phyloP scores from a whole-genome alignment of 2,329 filamentous ascomycete genomes.

The Aureobasidium subglaciale region DNA sequence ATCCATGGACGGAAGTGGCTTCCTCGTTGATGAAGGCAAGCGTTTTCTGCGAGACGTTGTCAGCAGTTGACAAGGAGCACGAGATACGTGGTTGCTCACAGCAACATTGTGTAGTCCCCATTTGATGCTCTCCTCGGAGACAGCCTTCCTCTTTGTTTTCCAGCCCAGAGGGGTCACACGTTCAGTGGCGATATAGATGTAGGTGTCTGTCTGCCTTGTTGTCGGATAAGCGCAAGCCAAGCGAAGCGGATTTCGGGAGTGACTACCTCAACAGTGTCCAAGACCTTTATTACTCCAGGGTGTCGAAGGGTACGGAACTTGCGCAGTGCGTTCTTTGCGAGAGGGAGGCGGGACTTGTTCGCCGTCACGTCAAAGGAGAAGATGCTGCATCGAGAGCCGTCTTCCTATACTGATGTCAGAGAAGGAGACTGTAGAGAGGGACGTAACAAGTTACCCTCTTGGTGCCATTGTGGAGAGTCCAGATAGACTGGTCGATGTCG shows the following conservation, averaged over 20 bases:
- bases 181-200: slow-evolving; percentile 95
- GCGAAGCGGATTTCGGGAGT: slow-evolving; percentile 11
- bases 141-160: slow-evolving; percentile 80
- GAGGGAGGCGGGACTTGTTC: slow-evolving; percentile 72
- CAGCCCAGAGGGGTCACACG: slow-evolving; percentile 78
- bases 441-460: slow-evolving; percentile 56
- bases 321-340: slow-evolving; percentile 88
- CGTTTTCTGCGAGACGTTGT: slow-evolving; percentile 56
- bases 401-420: slow-evolving; percentile 55
- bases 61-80: neutral
- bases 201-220: slow-evolving; percentile 68
- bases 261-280: slow-evolving; percentile 85
- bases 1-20: slow-evolving; percentile 84
- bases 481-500: slow-evolving; percentile 87
- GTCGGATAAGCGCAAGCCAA: slow-evolving; percentile 26
- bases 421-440: neutral
- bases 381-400: slow-evolving; percentile 88
- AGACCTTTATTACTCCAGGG: slow-evolving; percentile 85
- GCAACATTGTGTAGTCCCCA: slow-evolving; percentile 89
- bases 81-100: slow-evolving; percentile 39
- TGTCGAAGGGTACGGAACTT: slow-evolving; percentile 90
- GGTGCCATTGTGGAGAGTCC: slow-evolving; percentile 92
- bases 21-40: slow-evolving; percentile 95
- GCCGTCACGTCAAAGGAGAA: slow-evolving; percentile 87
- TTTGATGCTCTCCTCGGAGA: slow-evolving; percentile 89